phyloP scores from a whole-genome alignment of 768 basidiomycete genomes.

The Hygrocybe coccinea region DNA sequence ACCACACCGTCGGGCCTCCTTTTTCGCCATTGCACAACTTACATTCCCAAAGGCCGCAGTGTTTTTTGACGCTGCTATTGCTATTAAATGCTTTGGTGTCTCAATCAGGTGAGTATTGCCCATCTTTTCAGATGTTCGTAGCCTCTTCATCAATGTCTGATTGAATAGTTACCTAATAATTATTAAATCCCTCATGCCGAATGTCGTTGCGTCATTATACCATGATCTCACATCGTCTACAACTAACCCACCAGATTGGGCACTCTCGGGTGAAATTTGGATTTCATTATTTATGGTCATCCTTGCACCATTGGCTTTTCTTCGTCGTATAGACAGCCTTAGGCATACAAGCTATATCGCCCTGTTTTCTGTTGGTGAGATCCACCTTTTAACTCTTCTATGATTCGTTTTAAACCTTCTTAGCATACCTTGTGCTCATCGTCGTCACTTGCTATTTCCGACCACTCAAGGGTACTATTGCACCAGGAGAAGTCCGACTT shows the following conservation, averaged over 20 bases:
- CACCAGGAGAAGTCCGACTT: conserved; percentile 61
- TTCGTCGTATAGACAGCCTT: conserved; percentile 78
- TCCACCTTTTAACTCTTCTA: not conserved
- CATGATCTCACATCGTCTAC: conserved; percentile 66
- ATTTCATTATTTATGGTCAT: conserved; percentile 70
- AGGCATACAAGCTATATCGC: conserved; percentile 90
- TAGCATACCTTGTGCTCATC: conserved; percentile 74
- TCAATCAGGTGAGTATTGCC: conserved; percentile 65
- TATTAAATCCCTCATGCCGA: conserved; percentile 89
- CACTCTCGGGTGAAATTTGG: conserved; percentile 77
- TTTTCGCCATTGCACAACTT: conserved; percentile 76
- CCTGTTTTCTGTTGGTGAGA: conserved; percentile 81
- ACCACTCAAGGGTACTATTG: conserved; percentile 60
- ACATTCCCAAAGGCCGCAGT: conserved; percentile 86
- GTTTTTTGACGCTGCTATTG: conserved; percentile 92
- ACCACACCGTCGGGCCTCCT: conserved; percentile 70
- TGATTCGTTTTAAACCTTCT: conserved; percentile 1
- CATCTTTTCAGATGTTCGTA: not conserved
- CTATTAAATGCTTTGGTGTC: conserved; percentile 95
- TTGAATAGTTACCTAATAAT: conserved; percentile 75
- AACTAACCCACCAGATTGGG: conserved; percentile 68
- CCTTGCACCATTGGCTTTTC: conserved; percentile 76
- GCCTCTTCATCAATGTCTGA: not conserved
- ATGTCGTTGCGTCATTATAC: conserved; percentile 78
- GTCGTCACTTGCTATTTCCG: conserved; percentile 77